Percentiles rank a stretch among this genome's conserved stretches.
Conservation (phyloP, 2,329 filamentous ascomycete species). For the Aureobasidium leucospermi region DNA sequence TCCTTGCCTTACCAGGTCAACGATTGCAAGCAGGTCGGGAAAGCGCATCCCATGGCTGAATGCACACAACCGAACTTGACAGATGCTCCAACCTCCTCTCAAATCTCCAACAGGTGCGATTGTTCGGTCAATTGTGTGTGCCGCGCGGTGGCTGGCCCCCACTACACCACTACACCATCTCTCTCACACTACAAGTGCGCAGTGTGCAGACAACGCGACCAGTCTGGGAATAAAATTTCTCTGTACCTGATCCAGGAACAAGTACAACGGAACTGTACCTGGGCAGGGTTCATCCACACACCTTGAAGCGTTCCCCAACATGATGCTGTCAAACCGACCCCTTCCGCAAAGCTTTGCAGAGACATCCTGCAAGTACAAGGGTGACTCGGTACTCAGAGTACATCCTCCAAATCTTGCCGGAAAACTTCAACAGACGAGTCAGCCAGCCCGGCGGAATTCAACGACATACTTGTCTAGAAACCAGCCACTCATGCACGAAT, state of each 20-base stretch:
- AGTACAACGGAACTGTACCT: neutral
- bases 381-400: neutral
- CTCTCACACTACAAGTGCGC: neutral
- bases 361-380: neutral
- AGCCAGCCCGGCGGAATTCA: neutral
- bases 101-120: too few relatives aligned
- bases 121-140: too few relatives aligned
- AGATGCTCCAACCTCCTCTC: neutral
- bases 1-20: neutral
- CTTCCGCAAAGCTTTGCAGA: neutral
- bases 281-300: neutral
- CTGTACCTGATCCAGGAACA: neutral
- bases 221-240: neutral
- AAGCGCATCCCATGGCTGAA: neutral
- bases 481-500: neutral
- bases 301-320: neutral
- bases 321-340: neutral
- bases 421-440: neutral
- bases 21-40: neutral
- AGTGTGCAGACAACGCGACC: neutral
- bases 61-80: conserved; percentile 1
- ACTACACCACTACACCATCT: neutral
- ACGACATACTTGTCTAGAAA: neutral
- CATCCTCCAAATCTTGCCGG: neutral
- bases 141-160: too few relatives aligned